Evolutionary conservation across 257 asterid genomes (phyloP), one percentile per base, ranked within the genome.

Genomic region (Solanum tarijense): DNA sequence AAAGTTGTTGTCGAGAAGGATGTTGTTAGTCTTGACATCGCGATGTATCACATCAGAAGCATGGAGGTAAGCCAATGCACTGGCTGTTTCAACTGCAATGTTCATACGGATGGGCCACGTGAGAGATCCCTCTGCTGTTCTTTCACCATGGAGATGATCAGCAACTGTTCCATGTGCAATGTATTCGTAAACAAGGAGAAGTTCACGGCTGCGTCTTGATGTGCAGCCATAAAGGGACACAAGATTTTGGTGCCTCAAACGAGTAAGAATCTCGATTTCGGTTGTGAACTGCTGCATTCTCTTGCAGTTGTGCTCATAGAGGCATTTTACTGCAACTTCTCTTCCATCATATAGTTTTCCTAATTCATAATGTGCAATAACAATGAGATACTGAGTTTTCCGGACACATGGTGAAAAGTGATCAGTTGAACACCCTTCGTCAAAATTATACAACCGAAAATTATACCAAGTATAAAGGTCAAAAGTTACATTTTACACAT

Each of bases 31-130:
- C 41, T 85, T 85, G 65, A 85, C 66, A 85, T 85, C 82, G 3
- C 82, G 87, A 25, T 85, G 87, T 66, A 66, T 85, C 12, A 85
- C 79, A 46, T 85, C 82, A 29, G 87, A 85, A 85, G 87, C 87
- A 16, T 85, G 87, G 68, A 85, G 87, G 39, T 85, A 85, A 39
- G 87, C 82, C 6, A 85, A 62, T 9, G 87, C 66, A 66, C 38
- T 85, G 10, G 87, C 87, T 20, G 87, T 85, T 85, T 85, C 87
- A 27, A 85, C 39, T 27, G 87, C 87, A 68, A 38, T 66, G 62
- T 39, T 68, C 66, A 85, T 85, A 21, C 87, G 87, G 62, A 85
- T 85, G 6, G 32, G 87, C 87, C 87, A 85, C 7, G 87, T 36
- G 66, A 85, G 87, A 9, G 12, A n/a, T 25, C 39, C 81, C 38